Evolutionary conservation across 257 asterid genomes (phyloP).

Genomic region (Ilex aquifolium): DNA sequence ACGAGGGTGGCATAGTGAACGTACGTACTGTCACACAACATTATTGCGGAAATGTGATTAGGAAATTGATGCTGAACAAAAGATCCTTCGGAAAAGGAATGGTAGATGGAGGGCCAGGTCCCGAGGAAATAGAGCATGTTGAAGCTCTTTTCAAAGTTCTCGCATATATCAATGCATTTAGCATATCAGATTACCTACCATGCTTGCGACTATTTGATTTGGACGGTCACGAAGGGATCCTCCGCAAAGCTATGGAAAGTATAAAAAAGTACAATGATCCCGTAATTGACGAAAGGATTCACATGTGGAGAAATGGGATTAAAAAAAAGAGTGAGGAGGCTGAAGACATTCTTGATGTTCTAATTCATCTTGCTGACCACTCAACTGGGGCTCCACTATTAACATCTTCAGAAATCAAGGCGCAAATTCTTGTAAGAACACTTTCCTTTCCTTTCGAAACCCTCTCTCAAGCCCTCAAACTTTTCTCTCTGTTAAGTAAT

Average conservation of each 20-base stretch:
- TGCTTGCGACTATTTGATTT: not conserved
- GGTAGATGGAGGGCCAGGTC: constrained; percentile 16
- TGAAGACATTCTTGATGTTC: constrained; percentile 15
- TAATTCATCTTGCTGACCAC: constrained; percentile 7
- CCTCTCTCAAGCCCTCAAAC: too few relatives aligned
- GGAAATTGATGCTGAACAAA: constrained; percentile 16
- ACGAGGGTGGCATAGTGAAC: not conserved
- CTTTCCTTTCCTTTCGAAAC: too few relatives aligned
- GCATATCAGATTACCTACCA: too few relatives aligned
- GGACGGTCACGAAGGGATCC: not conserved
- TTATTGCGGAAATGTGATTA: constrained; percentile 17
- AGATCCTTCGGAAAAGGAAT: constrained; percentile 20
- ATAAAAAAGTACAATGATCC: constrained; percentile 6
- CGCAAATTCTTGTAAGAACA: constrained; percentile 1
- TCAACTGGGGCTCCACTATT: not conserved
- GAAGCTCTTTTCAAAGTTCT: constrained; percentile 4
- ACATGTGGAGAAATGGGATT: constrained; percentile 13
- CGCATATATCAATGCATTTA: too few relatives aligned
- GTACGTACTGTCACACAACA: constrained; percentile 15
- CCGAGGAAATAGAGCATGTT: constrained; percentile 16
- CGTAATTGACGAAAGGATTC: constrained; percentile 7
- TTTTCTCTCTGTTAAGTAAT: too few relatives aligned
- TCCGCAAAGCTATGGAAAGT: not conserved
- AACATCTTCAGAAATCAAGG: constrained; percentile 10
- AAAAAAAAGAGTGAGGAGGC: not conserved